A percentile compares a stretch with the other conserved stretches of the same genome.
Conservation (phyloP, 257 asterid species). For the Lantana camara region DNA sequence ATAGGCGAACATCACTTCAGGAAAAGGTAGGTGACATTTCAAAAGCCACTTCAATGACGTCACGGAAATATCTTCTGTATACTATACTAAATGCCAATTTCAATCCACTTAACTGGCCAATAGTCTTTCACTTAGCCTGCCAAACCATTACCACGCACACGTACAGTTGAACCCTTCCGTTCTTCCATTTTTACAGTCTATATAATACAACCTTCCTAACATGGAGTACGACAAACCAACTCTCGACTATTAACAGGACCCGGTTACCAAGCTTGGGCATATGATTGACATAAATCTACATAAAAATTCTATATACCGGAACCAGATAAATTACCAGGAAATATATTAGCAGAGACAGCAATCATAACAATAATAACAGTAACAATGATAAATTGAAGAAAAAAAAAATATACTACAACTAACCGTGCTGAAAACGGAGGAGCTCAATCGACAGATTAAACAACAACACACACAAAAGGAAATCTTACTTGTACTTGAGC, state of each 20-base stretch:
- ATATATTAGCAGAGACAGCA: not conserved
- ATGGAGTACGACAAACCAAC: not conserved
- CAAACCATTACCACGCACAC: slow-evolving; percentile 21
- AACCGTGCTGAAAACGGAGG: not conserved
- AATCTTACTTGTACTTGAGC: slow-evolving; percentile 94
- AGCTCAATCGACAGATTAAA: slow-evolving; percentile 8
- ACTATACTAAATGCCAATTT: slow-evolving; percentile 9
- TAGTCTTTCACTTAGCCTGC: slow-evolving; percentile 5
- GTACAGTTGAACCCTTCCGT: not conserved
- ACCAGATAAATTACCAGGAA: not conserved
- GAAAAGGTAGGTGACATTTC: slow-evolving; percentile 7
- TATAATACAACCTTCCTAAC: slow-evolving; percentile 13
- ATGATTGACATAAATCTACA: not conserved
- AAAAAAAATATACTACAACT: not conserved
- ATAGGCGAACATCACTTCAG: slow-evolving; percentile 2
- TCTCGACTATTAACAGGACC: slow-evolving; percentile 1
- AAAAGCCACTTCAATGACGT: not conserved
- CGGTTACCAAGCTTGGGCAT: slow-evolving; percentile 14
- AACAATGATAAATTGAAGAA: not conserved
- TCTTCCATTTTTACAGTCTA: slow-evolving; percentile 11
- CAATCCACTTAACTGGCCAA: slow-evolving; percentile 9
- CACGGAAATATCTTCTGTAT: slow-evolving; percentile 4
- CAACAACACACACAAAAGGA: not conserved
- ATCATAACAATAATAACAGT: no score
- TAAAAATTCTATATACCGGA: slow-evolving; percentile 11